phyloP scores from a whole-genome alignment of 2,329 filamentous ascomycete species.

The Juglanconis sp. region DNA sequence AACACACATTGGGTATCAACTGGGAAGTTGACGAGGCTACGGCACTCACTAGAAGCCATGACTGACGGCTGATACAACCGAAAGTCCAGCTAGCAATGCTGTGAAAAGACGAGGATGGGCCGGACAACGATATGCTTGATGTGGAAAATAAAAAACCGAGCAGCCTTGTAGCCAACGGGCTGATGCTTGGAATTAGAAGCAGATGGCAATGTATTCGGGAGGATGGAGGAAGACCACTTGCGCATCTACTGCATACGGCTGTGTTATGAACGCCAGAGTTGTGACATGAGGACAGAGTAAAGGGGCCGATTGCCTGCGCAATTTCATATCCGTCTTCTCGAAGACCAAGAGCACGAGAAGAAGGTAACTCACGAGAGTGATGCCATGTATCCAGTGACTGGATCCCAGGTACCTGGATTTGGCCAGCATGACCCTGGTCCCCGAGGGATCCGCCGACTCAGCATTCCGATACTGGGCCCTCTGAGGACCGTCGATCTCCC shows the following conservation, averaged over 20 bases:
- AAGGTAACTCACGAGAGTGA: constrained; percentile 38
- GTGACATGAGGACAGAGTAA: no score
- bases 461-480: neutral
- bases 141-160: no score
- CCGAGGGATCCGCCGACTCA: constrained; percentile 10
- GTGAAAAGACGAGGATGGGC: no score
- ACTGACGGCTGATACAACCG: neutral
- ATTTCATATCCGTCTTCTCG: no score
- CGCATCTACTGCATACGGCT: no score
- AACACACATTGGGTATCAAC: neutral
- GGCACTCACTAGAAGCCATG: neutral
- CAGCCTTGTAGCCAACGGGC: no score
- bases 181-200: no score
- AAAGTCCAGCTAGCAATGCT: no score
- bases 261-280: no score
- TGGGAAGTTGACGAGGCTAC: neutral
- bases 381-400: constrained; percentile 54
- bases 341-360: neutral
- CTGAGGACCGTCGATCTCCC: neutral
- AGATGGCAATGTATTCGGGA: no score
- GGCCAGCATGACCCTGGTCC: constrained; percentile 42
- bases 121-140: neutral
- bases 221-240: no score
- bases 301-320: no score
- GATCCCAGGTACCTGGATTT: constrained; percentile 56